Evolutionary conservation across 768 basidiomycete genomes (phyloP).

Genomic region (Trametes cubensis): DNA sequence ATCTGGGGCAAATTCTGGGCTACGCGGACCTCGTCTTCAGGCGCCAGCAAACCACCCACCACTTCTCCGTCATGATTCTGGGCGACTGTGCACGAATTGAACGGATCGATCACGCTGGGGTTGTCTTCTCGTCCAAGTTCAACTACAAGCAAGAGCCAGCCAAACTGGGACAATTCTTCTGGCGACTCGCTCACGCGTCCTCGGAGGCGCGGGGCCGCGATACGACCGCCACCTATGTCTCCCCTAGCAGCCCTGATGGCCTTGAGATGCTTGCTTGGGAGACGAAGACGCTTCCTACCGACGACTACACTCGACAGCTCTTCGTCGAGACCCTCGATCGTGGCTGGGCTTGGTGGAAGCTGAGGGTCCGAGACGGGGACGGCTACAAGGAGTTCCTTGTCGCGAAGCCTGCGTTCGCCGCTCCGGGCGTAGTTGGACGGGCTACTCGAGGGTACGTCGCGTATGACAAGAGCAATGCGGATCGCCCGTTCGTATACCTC

Average conservation of each 20-base stretch:
- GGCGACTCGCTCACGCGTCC: not conserved
- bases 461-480: not conserved
- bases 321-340: not conserved
- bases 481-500: conserved; percentile 1
- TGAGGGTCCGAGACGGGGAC: not conserved
- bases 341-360: conserved; percentile 3
- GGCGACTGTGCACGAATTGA: not conserved
- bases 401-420: not conserved
- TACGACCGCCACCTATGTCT: not conserved
- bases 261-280: not conserved
- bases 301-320: not conserved
- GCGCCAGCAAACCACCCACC: conserved; percentile 7
- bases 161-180: conserved; percentile 8
- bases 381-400: conserved; percentile 7
- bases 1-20: conserved; percentile 2
- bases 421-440: conserved; percentile 1
- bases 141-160: not conserved
- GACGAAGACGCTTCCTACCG: not conserved
- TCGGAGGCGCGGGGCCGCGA: conserved; percentile 3
- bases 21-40: conserved; percentile 1
- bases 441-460: conserved; percentile 18
- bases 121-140: not conserved
- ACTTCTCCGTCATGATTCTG: conserved; percentile 5
- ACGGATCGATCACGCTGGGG: conserved; percentile 2
- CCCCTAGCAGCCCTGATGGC: not conserved